Evolutionary conservation across 306 rosid species (phyloP), one percentile per base, ranked within the genome.

Genomic region (Astragalus glycyphyllos): DNA sequence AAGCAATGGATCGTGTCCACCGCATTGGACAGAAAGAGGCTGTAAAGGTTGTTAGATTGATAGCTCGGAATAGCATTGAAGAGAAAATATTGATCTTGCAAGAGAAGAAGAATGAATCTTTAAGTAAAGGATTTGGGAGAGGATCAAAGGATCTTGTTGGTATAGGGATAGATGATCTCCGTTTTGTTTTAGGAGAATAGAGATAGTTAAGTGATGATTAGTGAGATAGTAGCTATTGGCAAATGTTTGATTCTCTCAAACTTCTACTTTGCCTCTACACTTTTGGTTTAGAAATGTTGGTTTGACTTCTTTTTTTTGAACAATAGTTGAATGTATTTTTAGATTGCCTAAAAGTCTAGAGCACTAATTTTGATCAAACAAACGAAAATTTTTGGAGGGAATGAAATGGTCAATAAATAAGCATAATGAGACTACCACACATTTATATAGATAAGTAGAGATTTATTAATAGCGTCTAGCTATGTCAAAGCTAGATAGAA

Each of bases 1-100:
- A 89, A 14, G 95, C 96, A 23, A 92, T 89, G 90, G 95, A 89
- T 57, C 89, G 95, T 3, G 84, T 87, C 32, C 96, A 89, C 77
- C 86, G 96, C 68, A 86, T 92, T 6, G 98, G 98, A 49, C 98
- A 92, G 80, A 84, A 78, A 54, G 85, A 89, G 60, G 69, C 79
- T 11, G 98, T 92, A 71, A 89, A 86, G 77, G 72, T 92, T 64
- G 81, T 89, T n/a, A 85, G 95, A 69, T 49, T 92, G 69, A 82
- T 92, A 50, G 88, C 86, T 77, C 71, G n/a, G 53, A 76, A 86
- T 31, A 92, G 89, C 82, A 83, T 89, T 0, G 98, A 92, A 62
- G 92, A 84, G 76, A 79, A 80, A 76, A 78, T 92, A 49, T 11
- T 87, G 23, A 56, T 69, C 71, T 69, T 92, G 82, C 95, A 88